Conservation (phyloP, 768 basidiomycete species). For the Mycena metata region DNA sequence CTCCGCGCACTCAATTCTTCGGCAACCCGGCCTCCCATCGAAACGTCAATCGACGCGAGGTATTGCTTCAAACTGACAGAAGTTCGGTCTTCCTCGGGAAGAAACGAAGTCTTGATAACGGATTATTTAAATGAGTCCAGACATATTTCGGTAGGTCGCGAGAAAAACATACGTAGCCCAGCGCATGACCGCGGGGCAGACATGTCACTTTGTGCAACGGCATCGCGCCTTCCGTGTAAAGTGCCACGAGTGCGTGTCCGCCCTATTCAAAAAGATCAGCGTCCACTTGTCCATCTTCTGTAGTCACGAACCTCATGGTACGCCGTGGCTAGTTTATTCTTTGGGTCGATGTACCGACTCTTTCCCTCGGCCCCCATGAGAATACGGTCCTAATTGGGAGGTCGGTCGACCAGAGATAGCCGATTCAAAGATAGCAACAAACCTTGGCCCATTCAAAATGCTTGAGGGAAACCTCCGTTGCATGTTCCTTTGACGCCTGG, state of each 20-base stretch:
- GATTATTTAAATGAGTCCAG: constrained; percentile 29
- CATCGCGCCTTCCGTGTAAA: constrained; percentile 96
- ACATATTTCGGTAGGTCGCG: constrained; percentile 21
- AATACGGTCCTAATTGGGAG: constrained; percentile 82
- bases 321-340: constrained; percentile 90
- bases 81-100: constrained; percentile 83
- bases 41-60: constrained; percentile 88
- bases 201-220: constrained; percentile 99
- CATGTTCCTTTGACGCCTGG: constrained; percentile 90
- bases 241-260: constrained; percentile 93
- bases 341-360: constrained; percentile 89
- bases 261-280: constrained; percentile 61
- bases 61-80: constrained; percentile 83
- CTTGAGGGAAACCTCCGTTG: constrained; percentile 74
- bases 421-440: constrained; percentile 19
- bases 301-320: constrained; percentile 85
- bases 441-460: constrained; percentile 99
- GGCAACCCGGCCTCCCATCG: constrained; percentile 94
- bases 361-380: constrained; percentile 97
- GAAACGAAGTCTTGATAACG: constrained; percentile 71
- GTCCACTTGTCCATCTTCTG: background rate
- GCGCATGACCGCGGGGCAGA: constrained; percentile 93
- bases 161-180: constrained; percentile 78
- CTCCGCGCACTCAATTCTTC: constrained; percentile 81
- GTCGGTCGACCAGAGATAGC: constrained; percentile 17